Evolutionary conservation across 2,329 filamentous ascomycete species (phyloP).

Genomic region (Calonectria montana): DNA sequence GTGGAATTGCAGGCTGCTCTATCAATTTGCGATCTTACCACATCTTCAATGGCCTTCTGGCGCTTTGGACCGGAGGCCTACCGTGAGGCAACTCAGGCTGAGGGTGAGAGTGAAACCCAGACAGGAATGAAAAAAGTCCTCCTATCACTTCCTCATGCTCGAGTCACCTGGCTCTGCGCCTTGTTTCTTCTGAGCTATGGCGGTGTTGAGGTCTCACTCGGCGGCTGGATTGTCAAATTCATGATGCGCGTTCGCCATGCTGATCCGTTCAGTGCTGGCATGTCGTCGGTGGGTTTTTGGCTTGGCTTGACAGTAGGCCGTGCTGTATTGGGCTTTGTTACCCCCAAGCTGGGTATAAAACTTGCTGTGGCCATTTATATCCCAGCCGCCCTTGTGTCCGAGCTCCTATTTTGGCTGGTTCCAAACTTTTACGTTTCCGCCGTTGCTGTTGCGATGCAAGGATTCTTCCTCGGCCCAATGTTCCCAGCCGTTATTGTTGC

Average conservation of each 20-base stretch:
- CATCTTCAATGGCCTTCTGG: slow-evolving; percentile 71
- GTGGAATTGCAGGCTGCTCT: slow-evolving; percentile 22
- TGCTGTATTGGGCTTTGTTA: slow-evolving; percentile 78
- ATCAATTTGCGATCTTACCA: slow-evolving; percentile 34
- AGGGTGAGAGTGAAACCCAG: slow-evolving; percentile 35
- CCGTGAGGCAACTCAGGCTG: slow-evolving; percentile 50
- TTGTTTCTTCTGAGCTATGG: slow-evolving; percentile 82
- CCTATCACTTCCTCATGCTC: slow-evolving; percentile 54
- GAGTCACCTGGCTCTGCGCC: slow-evolving; percentile 76
- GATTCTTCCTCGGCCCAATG: slow-evolving; percentile 83
- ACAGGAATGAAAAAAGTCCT: slow-evolving; percentile 48
- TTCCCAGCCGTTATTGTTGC: slow-evolving; percentile 80
- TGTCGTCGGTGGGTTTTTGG: slow-evolving; percentile 86
- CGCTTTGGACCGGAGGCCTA: slow-evolving; percentile 65
- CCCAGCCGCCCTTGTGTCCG: slow-evolving; percentile 69
- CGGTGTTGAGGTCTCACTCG: slow-evolving; percentile 79
- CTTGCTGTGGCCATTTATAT: slow-evolving; percentile 71
- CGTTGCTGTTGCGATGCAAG: slow-evolving; percentile 76
- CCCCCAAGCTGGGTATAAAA: slow-evolving; percentile 77
- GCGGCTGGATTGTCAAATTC: slow-evolving; percentile 87
- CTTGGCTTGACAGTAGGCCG: slow-evolving; percentile 80
- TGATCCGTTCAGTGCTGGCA: slow-evolving; percentile 74
- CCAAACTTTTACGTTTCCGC: slow-evolving; percentile 81
- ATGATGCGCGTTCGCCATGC: slow-evolving; percentile 81
- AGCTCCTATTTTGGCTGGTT: slow-evolving; percentile 85